Conservation (phyloP, 2,329 filamentous ascomycete genomes). For the Nothopassalora personata region DNA sequence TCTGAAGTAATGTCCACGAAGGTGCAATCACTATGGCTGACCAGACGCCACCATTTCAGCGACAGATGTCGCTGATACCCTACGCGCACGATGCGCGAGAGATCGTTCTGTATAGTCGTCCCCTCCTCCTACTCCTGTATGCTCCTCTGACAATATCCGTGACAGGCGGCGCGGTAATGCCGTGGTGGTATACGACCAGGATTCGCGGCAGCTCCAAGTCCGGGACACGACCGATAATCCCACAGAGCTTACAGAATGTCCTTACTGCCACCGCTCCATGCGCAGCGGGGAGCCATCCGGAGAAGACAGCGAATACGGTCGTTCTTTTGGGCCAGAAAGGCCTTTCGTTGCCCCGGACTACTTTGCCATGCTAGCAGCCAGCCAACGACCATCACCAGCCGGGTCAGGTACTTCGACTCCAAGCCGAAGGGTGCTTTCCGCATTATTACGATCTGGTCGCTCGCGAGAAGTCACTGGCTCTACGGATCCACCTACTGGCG, state of each 20-base stretch:
- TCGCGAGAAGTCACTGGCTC: conserved; percentile 30
- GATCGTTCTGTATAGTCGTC: conserved; percentile 66
- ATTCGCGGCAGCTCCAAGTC: conserved; percentile 78
- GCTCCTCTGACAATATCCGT: background rate
- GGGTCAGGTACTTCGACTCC: conserved; percentile 38
- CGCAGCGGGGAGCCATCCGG: conserved; percentile 43
- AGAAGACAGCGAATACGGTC: conserved; percentile 32
- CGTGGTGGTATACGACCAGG: conserved; percentile 83
- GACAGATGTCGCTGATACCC: conserved; percentile 65
- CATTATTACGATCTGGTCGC: conserved; percentile 29
- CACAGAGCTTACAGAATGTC: conserved; percentile 66
- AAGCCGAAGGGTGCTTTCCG: conserved; percentile 41
- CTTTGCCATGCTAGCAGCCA: conserved; percentile 81
- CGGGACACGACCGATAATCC: conserved; percentile 54
- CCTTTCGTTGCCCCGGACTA: conserved; percentile 82
- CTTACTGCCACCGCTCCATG: conserved; percentile 78
- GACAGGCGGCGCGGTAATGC: conserved; percentile 83
- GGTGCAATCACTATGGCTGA: conserved; percentile 27
- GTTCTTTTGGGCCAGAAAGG: conserved; percentile 46
- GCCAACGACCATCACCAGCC: conserved; percentile 38
- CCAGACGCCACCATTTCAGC: conserved; percentile 24
- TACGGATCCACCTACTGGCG: conserved; percentile 43
- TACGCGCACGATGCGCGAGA: conserved; percentile 69
- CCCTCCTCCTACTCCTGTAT: conserved; percentile 1
- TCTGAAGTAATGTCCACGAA: background rate